A percentile compares a stretch with the other conserved stretches of the same genome.
Evolutionary conservation across 345 rosid species (phyloP).

Genomic region (Hypericum androsaemum): DNA sequence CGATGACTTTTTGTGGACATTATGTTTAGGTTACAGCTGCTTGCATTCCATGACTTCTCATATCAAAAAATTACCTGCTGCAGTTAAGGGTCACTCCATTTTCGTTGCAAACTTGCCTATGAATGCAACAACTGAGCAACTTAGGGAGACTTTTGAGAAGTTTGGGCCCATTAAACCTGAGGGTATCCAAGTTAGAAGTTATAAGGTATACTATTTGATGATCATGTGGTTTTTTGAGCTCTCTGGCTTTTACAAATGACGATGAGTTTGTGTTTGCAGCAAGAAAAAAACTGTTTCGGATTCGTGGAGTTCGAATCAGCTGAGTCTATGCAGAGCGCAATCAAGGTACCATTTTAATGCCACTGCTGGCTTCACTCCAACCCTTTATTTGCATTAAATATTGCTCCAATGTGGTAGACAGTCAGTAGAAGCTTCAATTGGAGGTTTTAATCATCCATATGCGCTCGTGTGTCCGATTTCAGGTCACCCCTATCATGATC

Average conservation of each 20-base stretch:
- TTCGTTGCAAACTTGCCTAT: slow-evolving; percentile 58
- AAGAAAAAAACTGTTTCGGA: slow-evolving; percentile 51
- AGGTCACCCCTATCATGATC: slow-evolving; percentile 40
- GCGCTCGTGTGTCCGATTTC: slow-evolving; percentile 3
- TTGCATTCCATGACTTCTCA: background rate
- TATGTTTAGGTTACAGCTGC: background rate
- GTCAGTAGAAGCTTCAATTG: no score
- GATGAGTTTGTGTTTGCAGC: slow-evolving; percentile 21
- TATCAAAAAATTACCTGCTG: slow-evolving; percentile 4
- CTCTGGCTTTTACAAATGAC: slow-evolving; percentile 1
- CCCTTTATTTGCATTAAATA: no score
- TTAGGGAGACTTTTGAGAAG: slow-evolving; percentile 27
- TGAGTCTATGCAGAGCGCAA: slow-evolving; percentile 49
- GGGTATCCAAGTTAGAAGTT: slow-evolving; percentile 60
- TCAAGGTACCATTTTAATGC: slow-evolving; percentile 33
- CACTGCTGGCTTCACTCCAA: no score
- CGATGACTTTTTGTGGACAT: background rate
- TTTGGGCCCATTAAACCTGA: slow-evolving; percentile 45
- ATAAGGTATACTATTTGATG: slow-evolving; percentile 31
- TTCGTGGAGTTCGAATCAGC: slow-evolving; percentile 72
- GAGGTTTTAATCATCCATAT: background rate
- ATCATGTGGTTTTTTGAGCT: background rate
- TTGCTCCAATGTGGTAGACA: background rate
- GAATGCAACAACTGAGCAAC: slow-evolving; percentile 40
- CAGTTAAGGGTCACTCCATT: slow-evolving; percentile 47